phyloP scores from a whole-genome alignment of 305 asterid species.

The Plantago coronopus region DNA sequence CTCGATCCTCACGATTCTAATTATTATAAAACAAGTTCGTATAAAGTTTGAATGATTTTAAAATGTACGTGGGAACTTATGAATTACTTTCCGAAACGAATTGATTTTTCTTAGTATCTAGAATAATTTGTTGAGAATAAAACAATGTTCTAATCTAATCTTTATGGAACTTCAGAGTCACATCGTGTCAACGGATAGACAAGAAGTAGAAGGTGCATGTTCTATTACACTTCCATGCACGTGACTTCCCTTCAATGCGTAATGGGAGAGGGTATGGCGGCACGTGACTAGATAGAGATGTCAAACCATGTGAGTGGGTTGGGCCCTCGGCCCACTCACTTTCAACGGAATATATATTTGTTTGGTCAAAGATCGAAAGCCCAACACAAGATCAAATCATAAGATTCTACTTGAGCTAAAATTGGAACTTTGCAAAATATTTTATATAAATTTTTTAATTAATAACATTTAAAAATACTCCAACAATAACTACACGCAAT shows the following conservation, averaged over 20 bases:
- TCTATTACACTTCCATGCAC: not conserved
- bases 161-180: too few species aligned
- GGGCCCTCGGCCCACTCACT: constrained; percentile 35
- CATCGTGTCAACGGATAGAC: constrained; percentile 6
- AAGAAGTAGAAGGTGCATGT: constrained; percentile 3
- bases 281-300: constrained; percentile 34
- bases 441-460: not conserved
- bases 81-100: too few species aligned
- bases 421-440: not conserved
- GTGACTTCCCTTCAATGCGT: not conserved
- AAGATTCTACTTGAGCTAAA: too few species aligned
- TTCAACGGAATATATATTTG: constrained; percentile 19
- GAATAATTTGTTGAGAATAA: too few species aligned
- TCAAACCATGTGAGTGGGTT: constrained; percentile 37
- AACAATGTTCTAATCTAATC: too few species aligned
- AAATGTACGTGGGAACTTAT: too few species aligned
- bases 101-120: too few species aligned
- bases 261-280: constrained; percentile 22
- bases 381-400: not conserved
- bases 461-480: not conserved
- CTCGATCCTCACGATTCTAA: too few species aligned
- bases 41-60: too few species aligned
- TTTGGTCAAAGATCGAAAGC: constrained; percentile 15
- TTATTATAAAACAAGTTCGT: too few species aligned
- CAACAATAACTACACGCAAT: not conserved